Percentiles rank a stretch among this genome's conserved stretches.
phyloP scores from a whole-genome alignment of 768 basidiomycete genomes.

The Boletus sp. region DNA sequence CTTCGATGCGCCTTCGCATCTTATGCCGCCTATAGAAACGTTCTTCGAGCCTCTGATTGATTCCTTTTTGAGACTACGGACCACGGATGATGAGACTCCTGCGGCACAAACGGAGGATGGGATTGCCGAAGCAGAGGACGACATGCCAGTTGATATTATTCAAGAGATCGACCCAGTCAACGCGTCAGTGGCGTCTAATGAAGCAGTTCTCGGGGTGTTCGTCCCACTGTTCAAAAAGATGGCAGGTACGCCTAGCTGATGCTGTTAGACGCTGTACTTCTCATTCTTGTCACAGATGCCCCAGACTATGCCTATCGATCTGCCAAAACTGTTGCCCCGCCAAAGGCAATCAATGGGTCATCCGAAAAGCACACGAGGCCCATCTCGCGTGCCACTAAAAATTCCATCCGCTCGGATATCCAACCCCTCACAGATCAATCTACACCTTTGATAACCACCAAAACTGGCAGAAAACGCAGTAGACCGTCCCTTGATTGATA shows the following conservation, averaged over 20 bases:
- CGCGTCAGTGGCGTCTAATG: slow-evolving; percentile 38
- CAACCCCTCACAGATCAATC: slow-evolving; percentile 12
- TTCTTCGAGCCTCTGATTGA: slow-evolving; percentile 66
- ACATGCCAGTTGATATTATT: slow-evolving; percentile 42
- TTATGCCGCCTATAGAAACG: slow-evolving; percentile 67
- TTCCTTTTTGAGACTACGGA: slow-evolving; percentile 40
- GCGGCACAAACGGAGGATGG: slow-evolving; percentile 17
- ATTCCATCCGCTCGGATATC: slow-evolving; percentile 10
- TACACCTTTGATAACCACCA: slow-evolving; percentile 14
- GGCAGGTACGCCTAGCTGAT: slow-evolving; percentile 37
- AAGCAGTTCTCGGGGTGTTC: slow-evolving; percentile 58
- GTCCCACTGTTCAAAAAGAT: slow-evolving; percentile 57
- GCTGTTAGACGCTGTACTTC: not conserved
- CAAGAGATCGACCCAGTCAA: slow-evolving; percentile 18
- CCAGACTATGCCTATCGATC: slow-evolving; percentile 25
- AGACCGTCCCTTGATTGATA: slow-evolving; percentile 30
- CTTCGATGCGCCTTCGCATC: slow-evolving; percentile 70
- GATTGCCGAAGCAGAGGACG: slow-evolving; percentile 37
- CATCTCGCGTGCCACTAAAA: slow-evolving; percentile 22
- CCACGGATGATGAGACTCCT: slow-evolving; percentile 17
- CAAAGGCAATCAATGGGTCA: slow-evolving; percentile 17
- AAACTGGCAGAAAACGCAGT: slow-evolving; percentile 31
- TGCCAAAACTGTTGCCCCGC: slow-evolving; percentile 2
- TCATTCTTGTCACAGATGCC: slow-evolving; percentile 14
- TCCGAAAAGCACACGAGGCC: slow-evolving; percentile 10